Percentiles rank a stretch among this genome's conserved stretches.
phyloP scores from a whole-genome alignment of 83 land plant species.

The Larix sibirica region DNA sequence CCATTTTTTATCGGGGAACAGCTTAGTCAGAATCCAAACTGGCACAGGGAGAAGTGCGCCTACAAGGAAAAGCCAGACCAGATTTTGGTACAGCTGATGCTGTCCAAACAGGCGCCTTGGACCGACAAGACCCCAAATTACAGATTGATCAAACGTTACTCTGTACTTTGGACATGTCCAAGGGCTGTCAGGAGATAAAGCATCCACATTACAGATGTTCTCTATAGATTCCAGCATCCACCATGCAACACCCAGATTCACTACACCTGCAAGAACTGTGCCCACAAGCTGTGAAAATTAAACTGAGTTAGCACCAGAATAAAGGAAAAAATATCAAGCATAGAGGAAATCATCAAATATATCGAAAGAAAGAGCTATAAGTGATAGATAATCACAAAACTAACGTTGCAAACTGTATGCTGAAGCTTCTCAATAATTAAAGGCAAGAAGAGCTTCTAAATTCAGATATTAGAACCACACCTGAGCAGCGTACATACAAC shows the following conservation, averaged over 20 bases:
- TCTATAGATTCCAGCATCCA: slow-evolving; percentile 70
- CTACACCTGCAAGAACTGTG: slow-evolving; percentile 54
- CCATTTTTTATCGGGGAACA: slow-evolving; percentile 43
- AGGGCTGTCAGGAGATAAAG: slow-evolving; percentile 50
- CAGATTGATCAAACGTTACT: slow-evolving; percentile 61
- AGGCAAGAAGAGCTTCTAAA: neutral
- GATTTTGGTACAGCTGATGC: slow-evolving; percentile 49
- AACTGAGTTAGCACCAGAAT: neutral
- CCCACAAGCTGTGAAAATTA: slow-evolving; percentile 42
- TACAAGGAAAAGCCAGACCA: slow-evolving; percentile 66
- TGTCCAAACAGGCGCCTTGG: slow-evolving; percentile 62
- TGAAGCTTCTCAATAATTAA: neutral
- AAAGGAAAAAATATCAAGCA: neutral
- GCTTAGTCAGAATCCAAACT: slow-evolving; percentile 57
- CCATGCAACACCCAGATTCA: slow-evolving; percentile 75
- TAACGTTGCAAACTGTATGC: no score
- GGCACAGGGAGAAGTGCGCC: slow-evolving; percentile 68
- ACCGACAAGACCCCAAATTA: slow-evolving; percentile 76
- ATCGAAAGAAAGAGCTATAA: neutral
- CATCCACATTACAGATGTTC: slow-evolving; percentile 58
- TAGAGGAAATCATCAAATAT: neutral
- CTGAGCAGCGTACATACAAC: slow-evolving; percentile 69
- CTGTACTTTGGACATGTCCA: slow-evolving; percentile 77
- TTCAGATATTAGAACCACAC: slow-evolving; percentile 19
- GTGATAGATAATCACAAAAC: neutral